A percentile compares a stretch with the other conserved stretches of the same genome.
These are phyloP conservation scores for Metarhizium guizhouense DNA, from an alignment of 2,329 filamentous ascomycete species.

Conservation along the genomic window DNA sequence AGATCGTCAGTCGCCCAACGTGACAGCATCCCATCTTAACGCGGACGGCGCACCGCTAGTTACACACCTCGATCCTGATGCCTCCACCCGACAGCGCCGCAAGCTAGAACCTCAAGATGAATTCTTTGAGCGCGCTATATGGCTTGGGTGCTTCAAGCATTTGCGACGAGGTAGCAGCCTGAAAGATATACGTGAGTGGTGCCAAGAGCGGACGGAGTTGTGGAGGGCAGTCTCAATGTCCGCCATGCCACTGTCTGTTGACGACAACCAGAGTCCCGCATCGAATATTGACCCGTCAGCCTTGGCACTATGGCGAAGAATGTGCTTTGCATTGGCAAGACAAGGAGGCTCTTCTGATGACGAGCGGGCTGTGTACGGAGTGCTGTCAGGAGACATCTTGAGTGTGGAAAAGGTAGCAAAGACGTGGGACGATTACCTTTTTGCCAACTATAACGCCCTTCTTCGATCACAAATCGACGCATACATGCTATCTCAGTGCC, in stretches of 20 bases:
- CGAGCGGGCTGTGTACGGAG: conserved; percentile 81
- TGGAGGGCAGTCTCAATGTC: conserved; percentile 85
- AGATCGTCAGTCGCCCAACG: conserved; percentile 51
- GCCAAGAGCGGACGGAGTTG: conserved; percentile 71
- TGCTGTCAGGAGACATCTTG: conserved; percentile 76
- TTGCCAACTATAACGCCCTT: conserved; percentile 80
- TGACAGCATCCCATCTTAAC: conserved; percentile 46
- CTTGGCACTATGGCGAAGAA: conserved; percentile 63
- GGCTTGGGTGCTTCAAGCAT: conserved; percentile 91
- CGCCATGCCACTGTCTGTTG: conserved; percentile 51
- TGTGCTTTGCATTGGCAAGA: conserved; percentile 64
- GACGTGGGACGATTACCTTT: conserved; percentile 80
- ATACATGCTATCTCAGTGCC: conserved; percentile 51
- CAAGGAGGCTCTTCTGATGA: conserved; percentile 64
- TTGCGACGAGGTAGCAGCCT: conserved; percentile 73
- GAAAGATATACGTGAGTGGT: conserved; percentile 74
- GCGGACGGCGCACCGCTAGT: conserved; percentile 58
- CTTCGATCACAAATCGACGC: conserved; percentile 71
- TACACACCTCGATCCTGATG: conserved; percentile 88
- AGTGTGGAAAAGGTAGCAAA: conserved; percentile 70
- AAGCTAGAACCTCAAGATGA: conserved; percentile 74
- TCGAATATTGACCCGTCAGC: conserved; percentile 31
- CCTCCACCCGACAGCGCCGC: conserved; percentile 67
- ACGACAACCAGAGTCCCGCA: conserved; percentile 28
- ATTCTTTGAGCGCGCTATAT: conserved; percentile 82